Evolutionary conservation across 768 basidiomycete species (phyloP).

Genomic region (Suillus paluster): DNA sequence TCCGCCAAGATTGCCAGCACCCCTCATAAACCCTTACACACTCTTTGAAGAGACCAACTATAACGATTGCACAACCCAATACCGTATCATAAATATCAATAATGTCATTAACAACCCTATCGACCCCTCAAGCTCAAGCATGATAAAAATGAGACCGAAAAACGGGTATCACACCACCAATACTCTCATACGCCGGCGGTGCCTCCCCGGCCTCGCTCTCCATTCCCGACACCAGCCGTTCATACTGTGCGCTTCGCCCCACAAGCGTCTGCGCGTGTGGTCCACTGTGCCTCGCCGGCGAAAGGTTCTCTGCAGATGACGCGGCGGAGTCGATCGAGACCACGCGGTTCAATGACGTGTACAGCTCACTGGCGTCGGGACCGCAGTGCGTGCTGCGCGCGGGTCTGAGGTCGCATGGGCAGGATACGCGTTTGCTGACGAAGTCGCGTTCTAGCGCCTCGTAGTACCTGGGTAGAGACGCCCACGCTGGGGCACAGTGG

Average conservation of each 20-base stretch:
- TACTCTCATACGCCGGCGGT: slow-evolving; percentile 61
- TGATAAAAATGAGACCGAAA: not conserved
- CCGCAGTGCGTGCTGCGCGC: slow-evolving; percentile 10
- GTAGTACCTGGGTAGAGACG: slow-evolving; percentile 77
- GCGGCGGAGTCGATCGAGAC: slow-evolving; percentile 34
- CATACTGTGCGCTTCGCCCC: slow-evolving; percentile 60
- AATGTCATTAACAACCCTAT: not conserved
- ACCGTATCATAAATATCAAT: not conserved
- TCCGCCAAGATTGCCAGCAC: no score
- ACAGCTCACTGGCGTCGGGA: not conserved
- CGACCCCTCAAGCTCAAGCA: not conserved
- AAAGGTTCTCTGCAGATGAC: slow-evolving; percentile 34
- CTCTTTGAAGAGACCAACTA: no score
- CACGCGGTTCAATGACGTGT: slow-evolving; percentile 26
- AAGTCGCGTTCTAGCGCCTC: slow-evolving; percentile 32
- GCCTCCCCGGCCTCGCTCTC: slow-evolving; percentile 83
- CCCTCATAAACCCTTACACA: no score
- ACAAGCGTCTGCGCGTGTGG: slow-evolving; percentile 31
- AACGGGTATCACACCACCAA: slow-evolving; percentile 7
- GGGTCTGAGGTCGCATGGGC: slow-evolving; percentile 45
- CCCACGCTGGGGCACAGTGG: slow-evolving; percentile 82
- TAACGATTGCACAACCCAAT: not conserved
- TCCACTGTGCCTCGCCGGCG: slow-evolving; percentile 15
- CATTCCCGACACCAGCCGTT: slow-evolving; percentile 85
- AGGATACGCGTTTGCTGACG: slow-evolving; percentile 24